Conservation (phyloP, 2,329 filamentous ascomycete genomes). For the Colletotrichum chrysophilum region DNA sequence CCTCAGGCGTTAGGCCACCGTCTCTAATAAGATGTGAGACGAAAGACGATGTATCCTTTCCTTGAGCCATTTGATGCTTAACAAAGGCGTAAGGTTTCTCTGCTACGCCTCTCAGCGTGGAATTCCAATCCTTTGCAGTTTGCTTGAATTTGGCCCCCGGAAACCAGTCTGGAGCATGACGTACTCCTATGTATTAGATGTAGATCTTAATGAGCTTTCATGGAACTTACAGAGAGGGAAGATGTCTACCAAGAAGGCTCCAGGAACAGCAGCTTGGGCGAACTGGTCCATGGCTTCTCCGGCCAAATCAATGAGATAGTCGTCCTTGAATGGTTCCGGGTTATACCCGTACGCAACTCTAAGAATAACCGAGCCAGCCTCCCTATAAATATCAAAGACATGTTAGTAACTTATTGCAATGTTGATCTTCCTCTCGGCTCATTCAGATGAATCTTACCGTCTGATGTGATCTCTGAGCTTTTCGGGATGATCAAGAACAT, state of each 20-base stretch:
- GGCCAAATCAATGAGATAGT: slow-evolving; percentile 19
- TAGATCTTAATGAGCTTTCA: rapidly evolving
- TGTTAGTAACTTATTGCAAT: rapidly evolving
- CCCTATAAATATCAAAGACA: rapidly evolving
- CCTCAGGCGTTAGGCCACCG: neutral
- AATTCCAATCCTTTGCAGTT: slow-evolving; percentile 5
- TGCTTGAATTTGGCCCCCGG: slow-evolving; percentile 22
- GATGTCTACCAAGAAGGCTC: slow-evolving; percentile 22
- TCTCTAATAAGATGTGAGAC: neutral
- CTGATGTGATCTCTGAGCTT: slow-evolving; percentile 44
- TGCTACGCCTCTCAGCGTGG: neutral
- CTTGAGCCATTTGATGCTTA: slow-evolving; percentile 26
- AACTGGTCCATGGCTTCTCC: slow-evolving; percentile 17
- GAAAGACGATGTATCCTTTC: slow-evolving; percentile 10
- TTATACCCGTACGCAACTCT: slow-evolving; percentile 24
- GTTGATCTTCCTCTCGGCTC: neutral
- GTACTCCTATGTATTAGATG: slow-evolving; percentile 25
- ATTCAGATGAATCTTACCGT: slow-evolving; percentile 33
- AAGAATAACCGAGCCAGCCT: slow-evolving; percentile 18
- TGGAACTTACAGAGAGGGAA: slow-evolving; percentile 14
- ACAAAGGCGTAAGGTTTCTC: slow-evolving; percentile 24
- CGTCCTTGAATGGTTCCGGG: slow-evolving; percentile 15
- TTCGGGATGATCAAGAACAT: slow-evolving; percentile 42
- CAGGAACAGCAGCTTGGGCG: slow-evolving; percentile 14
- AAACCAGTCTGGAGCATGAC: slow-evolving; percentile 19